These are phyloP conservation scores for Clathrospora elynae DNA, from an alignment of 2,329 filamentous ascomycete genomes.

Conservation along the genomic window DNA sequence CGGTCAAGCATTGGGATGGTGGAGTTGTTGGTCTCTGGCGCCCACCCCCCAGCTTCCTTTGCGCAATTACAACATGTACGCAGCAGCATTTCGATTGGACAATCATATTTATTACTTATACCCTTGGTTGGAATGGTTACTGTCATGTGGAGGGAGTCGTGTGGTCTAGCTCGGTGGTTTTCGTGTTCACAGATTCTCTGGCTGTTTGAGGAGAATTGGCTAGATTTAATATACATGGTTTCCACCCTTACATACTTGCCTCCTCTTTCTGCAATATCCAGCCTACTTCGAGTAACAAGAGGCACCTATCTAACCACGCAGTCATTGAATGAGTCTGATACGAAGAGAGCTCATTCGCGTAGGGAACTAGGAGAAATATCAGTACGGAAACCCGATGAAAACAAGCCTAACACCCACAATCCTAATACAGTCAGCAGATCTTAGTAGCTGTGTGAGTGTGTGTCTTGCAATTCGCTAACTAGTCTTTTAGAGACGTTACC, in stretches of 20 bases:
- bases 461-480: too few relatives aligned
- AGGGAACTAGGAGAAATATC: too few relatives aligned
- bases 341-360: too few relatives aligned
- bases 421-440: too few relatives aligned
- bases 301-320: too few relatives aligned
- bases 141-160: conserved; percentile 41
- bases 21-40: conserved; percentile 35
- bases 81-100: conserved; percentile 44
- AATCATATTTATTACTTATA: conserved; percentile 40
- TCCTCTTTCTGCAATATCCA: too few relatives aligned
- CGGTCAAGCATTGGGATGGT: conserved; percentile 42
- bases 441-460: too few relatives aligned
- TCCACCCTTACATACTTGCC: conserved; percentile 26
- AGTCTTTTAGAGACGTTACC: too few relatives aligned
- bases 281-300: too few relatives aligned
- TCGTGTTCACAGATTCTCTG: conserved; percentile 43
- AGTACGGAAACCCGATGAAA: too few relatives aligned
- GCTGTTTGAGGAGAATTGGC: conserved; percentile 30
- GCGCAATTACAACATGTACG: conserved; percentile 30
- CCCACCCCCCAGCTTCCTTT: conserved; percentile 33
- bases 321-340: too few relatives aligned
- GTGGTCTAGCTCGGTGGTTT: conserved; percentile 44
- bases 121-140: conserved; percentile 40
- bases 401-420: too few relatives aligned
- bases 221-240: conserved; percentile 43